These are phyloP conservation scores for Chalciporus pseudorubinellus DNA, from an alignment of 768 basidiomycete species.

Conservation along the genomic window DNA sequence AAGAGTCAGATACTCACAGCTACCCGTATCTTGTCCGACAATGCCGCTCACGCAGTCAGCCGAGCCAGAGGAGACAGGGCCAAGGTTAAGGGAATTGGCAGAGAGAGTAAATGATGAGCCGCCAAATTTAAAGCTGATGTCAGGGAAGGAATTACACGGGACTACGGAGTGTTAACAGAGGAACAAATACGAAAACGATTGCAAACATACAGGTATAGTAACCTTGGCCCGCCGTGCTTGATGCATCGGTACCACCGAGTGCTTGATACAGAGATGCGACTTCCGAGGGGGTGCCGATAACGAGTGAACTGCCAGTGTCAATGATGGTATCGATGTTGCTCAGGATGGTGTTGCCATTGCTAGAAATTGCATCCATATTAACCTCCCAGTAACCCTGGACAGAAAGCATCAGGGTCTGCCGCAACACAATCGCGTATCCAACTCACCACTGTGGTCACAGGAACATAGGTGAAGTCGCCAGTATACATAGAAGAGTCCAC, in stretches of 20 bases:
- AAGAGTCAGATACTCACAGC: slow-evolving; percentile 3
- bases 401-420: neutral
- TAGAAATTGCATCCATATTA: slow-evolving; percentile 5
- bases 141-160: slow-evolving; percentile 27
- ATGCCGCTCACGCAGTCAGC: neutral
- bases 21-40: neutral
- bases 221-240: slow-evolving; percentile 20
- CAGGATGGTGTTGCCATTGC: slow-evolving; percentile 1
- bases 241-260: slow-evolving; percentile 26
- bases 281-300: slow-evolving; percentile 1
- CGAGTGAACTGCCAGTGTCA: slow-evolving; percentile 21
- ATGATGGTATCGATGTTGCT: slow-evolving; percentile 12
- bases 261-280: slow-evolving; percentile 20
- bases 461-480: slow-evolving; percentile 40
- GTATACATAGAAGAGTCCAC: slow-evolving; percentile 42
- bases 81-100: neutral
- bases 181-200: neutral
- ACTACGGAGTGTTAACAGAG: slow-evolving; percentile 7
- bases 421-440: neutral
- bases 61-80: neutral
- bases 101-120: too few relatives aligned
- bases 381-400: slow-evolving; percentile 21
- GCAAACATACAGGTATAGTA: slow-evolving; percentile 34
- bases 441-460: slow-evolving; percentile 9
- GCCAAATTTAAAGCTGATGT: too few relatives aligned